Evolutionary conservation across 768 basidiomycete species (phyloP).

Genomic region (Xanthoconium purpureum): DNA sequence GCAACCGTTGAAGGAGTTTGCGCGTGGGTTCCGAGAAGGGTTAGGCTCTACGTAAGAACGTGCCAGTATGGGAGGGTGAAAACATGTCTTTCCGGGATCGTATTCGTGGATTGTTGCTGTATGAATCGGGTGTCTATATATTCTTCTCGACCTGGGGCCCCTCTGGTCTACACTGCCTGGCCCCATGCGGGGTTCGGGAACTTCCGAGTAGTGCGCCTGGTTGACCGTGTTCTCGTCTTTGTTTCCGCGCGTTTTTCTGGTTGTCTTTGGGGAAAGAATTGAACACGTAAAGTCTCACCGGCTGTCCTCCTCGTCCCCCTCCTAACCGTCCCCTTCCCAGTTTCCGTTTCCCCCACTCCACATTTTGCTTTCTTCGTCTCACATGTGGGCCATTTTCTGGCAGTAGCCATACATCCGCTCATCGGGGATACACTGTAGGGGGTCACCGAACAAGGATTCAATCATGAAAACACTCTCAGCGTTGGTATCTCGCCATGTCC

Average conservation of each 20-base stretch:
- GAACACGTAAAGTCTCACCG: conserved; percentile 12
- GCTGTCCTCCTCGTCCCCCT: neutral
- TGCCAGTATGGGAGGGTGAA: too few species aligned
- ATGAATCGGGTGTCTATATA: conserved; percentile 3
- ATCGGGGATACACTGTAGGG: conserved; percentile 25
- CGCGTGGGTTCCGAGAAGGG: conserved; percentile 66
- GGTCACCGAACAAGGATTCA: conserved; percentile 19
- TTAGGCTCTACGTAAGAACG: conserved; percentile 32
- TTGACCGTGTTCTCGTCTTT: conserved; percentile 10
- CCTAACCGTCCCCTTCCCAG: conserved; percentile 1
- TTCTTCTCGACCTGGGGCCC: neutral
- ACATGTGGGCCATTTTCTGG: conserved; percentile 23
- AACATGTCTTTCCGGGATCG: too few species aligned
- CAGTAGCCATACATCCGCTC: conserved; percentile 14
- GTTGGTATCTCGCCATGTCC: conserved; percentile 15
- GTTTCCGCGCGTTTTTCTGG: conserved; percentile 21
- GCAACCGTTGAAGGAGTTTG: conserved; percentile 60
- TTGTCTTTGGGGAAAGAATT: conserved; percentile 5
- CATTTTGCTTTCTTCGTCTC: neutral
- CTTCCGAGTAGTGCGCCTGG: conserved; percentile 22
- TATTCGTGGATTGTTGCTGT: neutral
- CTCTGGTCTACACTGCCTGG: too few species aligned
- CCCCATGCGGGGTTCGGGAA: conserved; percentile 27
- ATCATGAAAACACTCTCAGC: conserved; percentile 20
- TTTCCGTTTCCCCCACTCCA: neutral